Evolutionary conservation across 2,329 filamentous ascomycete genomes (phyloP).

Genomic region (Byssoonygena ceratinophila): DNA sequence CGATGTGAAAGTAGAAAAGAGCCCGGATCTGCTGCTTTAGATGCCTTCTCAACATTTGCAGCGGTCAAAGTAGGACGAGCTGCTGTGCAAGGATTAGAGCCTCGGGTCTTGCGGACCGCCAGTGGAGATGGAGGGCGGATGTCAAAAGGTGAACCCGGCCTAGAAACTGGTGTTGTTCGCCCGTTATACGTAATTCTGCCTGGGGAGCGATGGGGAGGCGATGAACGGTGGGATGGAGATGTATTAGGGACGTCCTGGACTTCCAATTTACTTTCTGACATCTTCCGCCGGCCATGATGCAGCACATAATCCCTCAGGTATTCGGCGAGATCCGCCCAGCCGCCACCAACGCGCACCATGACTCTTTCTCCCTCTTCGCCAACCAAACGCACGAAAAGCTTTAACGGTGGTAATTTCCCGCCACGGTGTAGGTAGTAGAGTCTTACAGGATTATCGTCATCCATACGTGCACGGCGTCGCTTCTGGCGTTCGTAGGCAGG

Average conservation of each 20-base stretch:
- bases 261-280: constrained; percentile 47
- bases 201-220: constrained; percentile 6
- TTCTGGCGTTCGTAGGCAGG: constrained; percentile 40
- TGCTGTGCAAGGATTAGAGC: constrained; percentile 28
- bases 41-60: constrained; percentile 23
- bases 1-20: constrained; percentile 24
- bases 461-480: constrained; percentile 25
- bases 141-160: constrained; percentile 30
- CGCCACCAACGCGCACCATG: constrained; percentile 95
- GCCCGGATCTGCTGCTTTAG: constrained; percentile 22
- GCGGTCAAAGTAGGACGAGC: constrained; percentile 22
- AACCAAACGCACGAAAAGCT: constrained; percentile 85
- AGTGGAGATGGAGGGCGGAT: constrained; percentile 32
- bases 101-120: constrained; percentile 30
- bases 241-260: constrained; percentile 38
- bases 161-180: constrained; percentile 27
- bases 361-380: constrained; percentile 83
- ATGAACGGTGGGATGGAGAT: constrained; percentile 14
- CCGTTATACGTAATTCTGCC: constrained; percentile 18
- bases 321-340: constrained; percentile 95
- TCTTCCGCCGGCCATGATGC: constrained; percentile 70
- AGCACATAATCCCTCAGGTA: constrained; percentile 88
- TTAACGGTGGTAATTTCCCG: constrained; percentile 77
- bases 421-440: constrained; percentile 83
- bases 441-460: constrained; percentile 63